These are phyloP conservation scores for Fusarium liriodendri DNA, from an alignment of 2,329 filamentous ascomycete genomes.

Conservation along the genomic window DNA sequence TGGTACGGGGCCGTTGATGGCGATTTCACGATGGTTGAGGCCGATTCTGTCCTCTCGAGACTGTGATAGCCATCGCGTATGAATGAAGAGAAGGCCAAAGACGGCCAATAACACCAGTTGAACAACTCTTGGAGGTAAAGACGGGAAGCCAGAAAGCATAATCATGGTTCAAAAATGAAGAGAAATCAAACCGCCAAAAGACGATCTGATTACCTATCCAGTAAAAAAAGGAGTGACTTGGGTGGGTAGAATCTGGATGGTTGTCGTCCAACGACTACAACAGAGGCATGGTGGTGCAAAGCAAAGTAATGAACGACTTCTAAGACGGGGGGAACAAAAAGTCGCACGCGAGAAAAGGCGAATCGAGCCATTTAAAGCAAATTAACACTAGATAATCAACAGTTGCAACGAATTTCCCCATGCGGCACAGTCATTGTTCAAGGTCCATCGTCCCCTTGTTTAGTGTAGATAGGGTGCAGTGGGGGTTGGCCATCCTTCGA, in stretches of 20 bases:
- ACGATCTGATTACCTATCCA: constrained; percentile 13
- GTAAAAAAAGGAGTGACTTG: constrained; percentile 40
- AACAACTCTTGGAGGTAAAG: constrained; percentile 36
- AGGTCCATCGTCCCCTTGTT: constrained; percentile 31
- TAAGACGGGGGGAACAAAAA: neutral
- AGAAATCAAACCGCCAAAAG: constrained; percentile 14
- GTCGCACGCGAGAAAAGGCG: constrained; percentile 27
- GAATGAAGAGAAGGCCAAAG: constrained; percentile 44
- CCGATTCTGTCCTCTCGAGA: constrained; percentile 4
- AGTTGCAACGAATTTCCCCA: constrained; percentile 5
- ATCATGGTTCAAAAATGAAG: constrained; percentile 39
- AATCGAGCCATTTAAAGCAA: constrained; percentile 39
- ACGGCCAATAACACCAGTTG: constrained; percentile 36
- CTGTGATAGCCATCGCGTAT: constrained; percentile 30
- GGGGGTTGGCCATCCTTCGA: constrained; percentile 36
- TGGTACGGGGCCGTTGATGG: constrained; percentile 34
- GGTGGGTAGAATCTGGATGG: constrained; percentile 34
- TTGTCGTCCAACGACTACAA: constrained; percentile 26
- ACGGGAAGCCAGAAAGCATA: constrained; percentile 38
- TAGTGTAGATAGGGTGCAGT: constrained; percentile 36
- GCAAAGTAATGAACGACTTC: constrained; percentile 1
- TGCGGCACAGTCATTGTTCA: constrained; percentile 23
- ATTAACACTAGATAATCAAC: constrained; percentile 23
- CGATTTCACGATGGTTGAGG: constrained; percentile 22
- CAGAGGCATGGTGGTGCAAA: constrained; percentile 36